Conservation (phyloP, 140 eudicot genomes). For the Flaveria floridana region DNA sequence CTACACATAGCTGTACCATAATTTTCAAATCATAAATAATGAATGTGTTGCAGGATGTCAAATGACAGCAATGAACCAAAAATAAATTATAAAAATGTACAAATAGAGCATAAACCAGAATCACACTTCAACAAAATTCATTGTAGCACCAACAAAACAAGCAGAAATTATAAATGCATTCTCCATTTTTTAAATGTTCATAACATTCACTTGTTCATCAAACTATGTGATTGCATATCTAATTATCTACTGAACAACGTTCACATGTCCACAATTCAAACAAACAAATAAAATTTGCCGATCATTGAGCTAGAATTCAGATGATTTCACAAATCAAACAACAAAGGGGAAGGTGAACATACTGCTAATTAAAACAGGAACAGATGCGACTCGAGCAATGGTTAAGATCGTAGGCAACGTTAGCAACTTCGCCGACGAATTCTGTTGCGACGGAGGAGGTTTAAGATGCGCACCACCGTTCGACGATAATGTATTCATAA, state of each 20-base stretch:
- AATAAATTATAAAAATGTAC: too few relatives aligned
- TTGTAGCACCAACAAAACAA: conserved; percentile 1
- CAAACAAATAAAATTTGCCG: background rate
- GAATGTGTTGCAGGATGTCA: background rate
- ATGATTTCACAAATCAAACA: conserved; percentile 5
- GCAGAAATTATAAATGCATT: background rate
- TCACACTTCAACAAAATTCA: conserved; percentile 6
- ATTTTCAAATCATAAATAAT: background rate
- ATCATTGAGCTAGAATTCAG: background rate
- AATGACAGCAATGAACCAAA: background rate
- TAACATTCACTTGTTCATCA: too few relatives aligned
- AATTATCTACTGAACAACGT: background rate
- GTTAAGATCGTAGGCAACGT: conserved; percentile 90
- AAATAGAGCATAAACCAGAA: conserved; percentile 15
- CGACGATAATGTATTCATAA: conserved; percentile 28
- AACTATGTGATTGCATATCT: too few relatives aligned
- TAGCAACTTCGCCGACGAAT: conserved; percentile 51
- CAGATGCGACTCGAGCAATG: conserved; percentile 86
- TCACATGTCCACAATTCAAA: conserved; percentile 14
- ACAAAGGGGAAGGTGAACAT: conserved; percentile 27
- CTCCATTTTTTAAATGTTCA: background rate
- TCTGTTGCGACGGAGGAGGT: conserved; percentile 38
- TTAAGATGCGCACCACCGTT: conserved; percentile 23
- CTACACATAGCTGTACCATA: background rate
- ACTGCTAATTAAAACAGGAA: conserved; percentile 79